Percentiles rank a stretch among this genome's conserved stretches.
phyloP scores from a whole-genome alignment of 495 filamentous ascomycete genomes.

The Aspergillus sparsus region DNA sequence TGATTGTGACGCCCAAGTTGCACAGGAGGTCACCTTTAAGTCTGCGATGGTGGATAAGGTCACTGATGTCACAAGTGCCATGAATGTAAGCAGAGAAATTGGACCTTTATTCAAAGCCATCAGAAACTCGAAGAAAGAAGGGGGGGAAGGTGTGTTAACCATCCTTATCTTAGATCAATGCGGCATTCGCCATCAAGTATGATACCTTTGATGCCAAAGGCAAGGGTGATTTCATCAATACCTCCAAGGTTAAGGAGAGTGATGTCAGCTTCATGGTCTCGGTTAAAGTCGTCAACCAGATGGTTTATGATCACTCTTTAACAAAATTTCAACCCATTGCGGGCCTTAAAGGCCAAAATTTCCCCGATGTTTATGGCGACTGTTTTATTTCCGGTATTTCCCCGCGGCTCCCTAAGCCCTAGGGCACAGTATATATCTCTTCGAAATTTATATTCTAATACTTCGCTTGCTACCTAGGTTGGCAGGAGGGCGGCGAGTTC shows the following conservation, averaged over 20 bases:
- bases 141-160: background rate
- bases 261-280: slow-evolving; percentile 40
- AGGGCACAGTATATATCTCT: no score
- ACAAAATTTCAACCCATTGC: no score
- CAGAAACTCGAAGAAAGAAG: background rate
- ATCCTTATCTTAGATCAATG: background rate
- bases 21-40: slow-evolving; percentile 34
- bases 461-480: no score
- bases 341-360: no score
- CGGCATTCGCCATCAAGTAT: no score
- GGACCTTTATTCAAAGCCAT: background rate
- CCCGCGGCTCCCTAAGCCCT: no score
- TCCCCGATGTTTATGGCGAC: no score
- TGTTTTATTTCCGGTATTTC: no score
- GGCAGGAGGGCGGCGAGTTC: no score
- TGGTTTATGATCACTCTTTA: background rate
- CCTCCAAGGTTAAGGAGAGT: slow-evolving; percentile 36
- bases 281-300: slow-evolving; percentile 41
- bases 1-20: background rate
- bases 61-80: slow-evolving; percentile 36
- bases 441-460: no score
- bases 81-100: slow-evolving; percentile 26
- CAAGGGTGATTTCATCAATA: slow-evolving; percentile 31
- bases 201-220: background rate
- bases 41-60: slow-evolving; percentile 35